Evolutionary conservation across 1,284 basidiomycete species (phyloP).

Genomic region (Flammula alnicola): DNA sequence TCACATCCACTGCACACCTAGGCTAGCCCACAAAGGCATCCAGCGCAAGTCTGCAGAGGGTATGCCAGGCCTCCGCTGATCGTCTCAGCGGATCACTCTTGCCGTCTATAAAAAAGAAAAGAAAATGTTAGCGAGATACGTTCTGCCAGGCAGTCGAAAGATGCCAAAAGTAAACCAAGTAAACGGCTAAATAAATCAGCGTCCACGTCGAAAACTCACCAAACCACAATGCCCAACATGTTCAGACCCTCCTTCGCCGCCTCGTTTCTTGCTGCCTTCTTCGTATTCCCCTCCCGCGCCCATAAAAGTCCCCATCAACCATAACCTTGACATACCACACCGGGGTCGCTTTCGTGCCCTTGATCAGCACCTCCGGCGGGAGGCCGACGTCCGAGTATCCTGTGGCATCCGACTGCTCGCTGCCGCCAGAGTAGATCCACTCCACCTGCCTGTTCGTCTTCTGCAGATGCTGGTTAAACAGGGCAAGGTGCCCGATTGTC

Average conservation of each 20-base stretch:
- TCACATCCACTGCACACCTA: constrained; percentile 58
- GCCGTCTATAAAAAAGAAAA: constrained; percentile 6
- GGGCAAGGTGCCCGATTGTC: constrained; percentile 66
- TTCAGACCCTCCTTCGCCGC: constrained; percentile 63
- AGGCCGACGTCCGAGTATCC: constrained; percentile 22
- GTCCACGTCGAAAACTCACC: constrained; percentile 30
- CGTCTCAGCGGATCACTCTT: constrained; percentile 3
- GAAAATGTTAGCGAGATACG: constrained; percentile 6
- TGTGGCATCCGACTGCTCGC: neutral
- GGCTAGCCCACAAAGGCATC: constrained; percentile 44
- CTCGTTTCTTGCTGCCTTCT: constrained; percentile 77
- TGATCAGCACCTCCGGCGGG: constrained; percentile 25
- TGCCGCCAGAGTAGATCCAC: constrained; percentile 63
- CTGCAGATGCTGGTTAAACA: constrained; percentile 78
- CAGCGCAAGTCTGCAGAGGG: constrained; percentile 62
- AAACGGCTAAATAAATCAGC: constrained; percentile 3
- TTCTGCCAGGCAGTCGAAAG: constrained; percentile 4
- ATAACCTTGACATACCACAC: constrained; percentile 70
- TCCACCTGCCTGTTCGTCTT: constrained; percentile 60
- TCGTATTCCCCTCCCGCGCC: constrained; percentile 70
- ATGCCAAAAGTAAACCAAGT: constrained; percentile 6
- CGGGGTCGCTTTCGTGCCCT: constrained; percentile 63
- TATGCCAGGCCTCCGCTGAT: constrained; percentile 40
- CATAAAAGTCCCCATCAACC: constrained; percentile 61
- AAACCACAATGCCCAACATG: constrained; percentile 51